Base-by-base conservation (phyloP, 2,329 filamentous ascomycete genomes). In the Aureobasidium sp. region DNA sequence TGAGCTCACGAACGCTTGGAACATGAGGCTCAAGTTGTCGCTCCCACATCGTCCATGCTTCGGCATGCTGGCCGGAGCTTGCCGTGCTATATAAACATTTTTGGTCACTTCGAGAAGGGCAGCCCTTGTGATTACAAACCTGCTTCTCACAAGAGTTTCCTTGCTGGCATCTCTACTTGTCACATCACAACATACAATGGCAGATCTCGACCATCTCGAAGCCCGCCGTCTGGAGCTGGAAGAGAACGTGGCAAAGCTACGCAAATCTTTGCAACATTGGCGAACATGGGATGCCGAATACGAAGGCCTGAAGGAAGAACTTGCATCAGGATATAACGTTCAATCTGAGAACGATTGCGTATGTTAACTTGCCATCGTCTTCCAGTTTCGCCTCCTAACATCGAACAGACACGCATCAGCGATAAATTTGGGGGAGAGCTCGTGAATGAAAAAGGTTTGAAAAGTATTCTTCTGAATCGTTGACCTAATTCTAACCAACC, bases 211-310 rank as follows among this genome's bases (percentile, higher is more conserved):
- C 4, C 30, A 40, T 14, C 32, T 56, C 11, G 55, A 56, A 25
- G 38, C 29, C 2, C 87, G 91, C 64, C 80, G 88, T 14, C 74
- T 79, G 59, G 78, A 83, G 56, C 82, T 97, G 6, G 88, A 95
- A 68, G 79, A 82, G 32, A 89, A 85, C 59, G 79, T 95, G 41
- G 72, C 77, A 45, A 82, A 88, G 66, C 79, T 97, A 17, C 81
- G 81, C 53, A 81, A 85, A 63, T 84, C 86, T 6, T 77, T 97
- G 50, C 82, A 83, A 57, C 85, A 95, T 71, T 98, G 91, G 91
- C 86, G 88, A 59, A 84, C 84, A 52, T 94, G 88, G 80, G 90
- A 95, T 66, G 82, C 86, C 42, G 91, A 97, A 67, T 97, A 97
- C 68, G 88, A 95, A 65, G 81, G 84, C 21, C 77, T 97, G 57